Conservation (phyloP, 352 stramenopile genomes). For the Plasmopara muralis region DNA sequence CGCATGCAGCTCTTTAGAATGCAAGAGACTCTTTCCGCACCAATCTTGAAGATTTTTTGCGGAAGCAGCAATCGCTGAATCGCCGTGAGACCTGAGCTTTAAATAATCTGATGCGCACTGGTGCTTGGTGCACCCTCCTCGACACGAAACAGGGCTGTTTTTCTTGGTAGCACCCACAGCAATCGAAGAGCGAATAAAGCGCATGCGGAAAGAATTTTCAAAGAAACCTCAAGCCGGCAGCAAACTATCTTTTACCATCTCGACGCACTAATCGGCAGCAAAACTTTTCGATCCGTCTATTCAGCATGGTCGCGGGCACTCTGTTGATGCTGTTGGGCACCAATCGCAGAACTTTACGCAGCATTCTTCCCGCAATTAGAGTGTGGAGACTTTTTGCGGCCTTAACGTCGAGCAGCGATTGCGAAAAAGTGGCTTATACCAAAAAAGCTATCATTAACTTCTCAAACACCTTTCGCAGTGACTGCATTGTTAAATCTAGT, state of each 20-base stretch:
- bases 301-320: neutral
- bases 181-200: neutral
- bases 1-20: neutral
- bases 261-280: neutral
- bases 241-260: neutral
- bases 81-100: neutral
- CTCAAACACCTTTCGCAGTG: too few species aligned
- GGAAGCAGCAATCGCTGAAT: neutral
- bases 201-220: neutral
- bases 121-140: neutral
- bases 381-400: neutral
- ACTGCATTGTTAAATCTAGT: too few species aligned
- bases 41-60: too few species aligned
- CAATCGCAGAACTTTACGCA: neutral
- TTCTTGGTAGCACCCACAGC: neutral
- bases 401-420: neutral
- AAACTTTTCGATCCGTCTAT: neutral
- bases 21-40: neutral
- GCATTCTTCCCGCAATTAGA: neutral
- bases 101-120: neutral
- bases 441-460: too few species aligned
- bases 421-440: neutral
- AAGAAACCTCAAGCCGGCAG: neutral
- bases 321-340: neutral
- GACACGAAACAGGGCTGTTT: neutral